A percentile compares a stretch with the other conserved stretches of the same genome.
These are phyloP conservation scores for Trichoderma guizhouense DNA, from an alignment of 2,329 filamentous ascomycete genomes.

Conservation along the genomic window DNA sequence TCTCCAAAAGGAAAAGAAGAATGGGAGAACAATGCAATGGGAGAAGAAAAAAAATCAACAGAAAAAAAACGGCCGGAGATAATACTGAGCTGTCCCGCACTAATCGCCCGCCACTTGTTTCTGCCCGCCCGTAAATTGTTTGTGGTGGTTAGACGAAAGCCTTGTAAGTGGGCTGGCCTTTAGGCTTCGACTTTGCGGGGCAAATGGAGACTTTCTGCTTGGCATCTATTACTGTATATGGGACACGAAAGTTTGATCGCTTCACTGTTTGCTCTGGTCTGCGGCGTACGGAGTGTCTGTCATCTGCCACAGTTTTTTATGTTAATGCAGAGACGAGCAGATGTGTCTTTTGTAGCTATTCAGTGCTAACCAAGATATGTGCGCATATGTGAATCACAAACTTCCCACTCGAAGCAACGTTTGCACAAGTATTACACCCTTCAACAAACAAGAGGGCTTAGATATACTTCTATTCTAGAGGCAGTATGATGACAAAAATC, in stretches of 20 bases:
- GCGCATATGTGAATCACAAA: not conserved
- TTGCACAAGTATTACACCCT: not conserved
- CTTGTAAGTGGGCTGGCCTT: not conserved
- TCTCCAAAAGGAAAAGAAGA: not conserved
- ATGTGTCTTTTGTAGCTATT: not conserved
- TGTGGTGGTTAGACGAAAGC: slow-evolving; percentile 6
- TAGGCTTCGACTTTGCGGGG: slow-evolving; percentile 3
- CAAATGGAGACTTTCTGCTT: not conserved
- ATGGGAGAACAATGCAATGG: not conserved
- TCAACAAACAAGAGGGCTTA: not conserved
- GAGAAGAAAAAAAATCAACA: not conserved
- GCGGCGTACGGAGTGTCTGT: not conserved
- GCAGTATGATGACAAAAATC: not conserved
- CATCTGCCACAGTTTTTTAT: not conserved
- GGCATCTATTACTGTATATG: not conserved
- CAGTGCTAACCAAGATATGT: not conserved
- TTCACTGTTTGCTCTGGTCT: not conserved
- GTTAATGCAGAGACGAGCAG: not conserved
- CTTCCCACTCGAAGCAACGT: not conserved
- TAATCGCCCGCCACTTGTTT: not conserved
- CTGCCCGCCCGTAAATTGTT: not conserved
- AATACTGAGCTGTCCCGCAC: slow-evolving; percentile 13
- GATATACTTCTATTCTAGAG: not conserved
- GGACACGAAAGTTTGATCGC: not conserved
- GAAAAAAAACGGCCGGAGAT: slow-evolving; percentile 4